A percentile compares a stretch with the other conserved stretches of the same genome.
phyloP scores from a whole-genome alignment of 495 filamentous ascomycete genomes.

The Xylaria sp. region DNA sequence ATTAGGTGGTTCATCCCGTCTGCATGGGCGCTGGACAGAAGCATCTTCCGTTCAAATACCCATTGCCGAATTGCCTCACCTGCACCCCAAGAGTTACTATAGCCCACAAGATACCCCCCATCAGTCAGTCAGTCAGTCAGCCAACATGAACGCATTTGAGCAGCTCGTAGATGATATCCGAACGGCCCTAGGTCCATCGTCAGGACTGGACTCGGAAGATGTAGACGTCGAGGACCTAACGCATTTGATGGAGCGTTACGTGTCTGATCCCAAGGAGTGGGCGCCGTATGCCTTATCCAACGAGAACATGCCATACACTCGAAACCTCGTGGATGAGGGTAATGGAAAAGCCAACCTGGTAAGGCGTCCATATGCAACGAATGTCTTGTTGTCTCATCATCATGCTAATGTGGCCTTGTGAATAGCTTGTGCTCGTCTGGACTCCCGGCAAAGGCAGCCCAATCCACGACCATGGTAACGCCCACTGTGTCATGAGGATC shows the following conservation, averaged over 20 bases:
- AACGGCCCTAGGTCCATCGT: constrained; percentile 73
- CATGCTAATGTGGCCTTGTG: constrained; percentile 10
- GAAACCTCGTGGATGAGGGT: constrained; percentile 88
- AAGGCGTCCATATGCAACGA: constrained; percentile 36
- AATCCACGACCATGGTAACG: constrained; percentile 88
- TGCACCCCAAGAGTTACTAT: not conserved
- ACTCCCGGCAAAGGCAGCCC: constrained; percentile 82
- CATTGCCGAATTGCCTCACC: constrained; percentile 5
- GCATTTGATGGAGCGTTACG: constrained; percentile 73
- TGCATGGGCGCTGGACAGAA: not conserved
- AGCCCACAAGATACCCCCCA: not conserved
- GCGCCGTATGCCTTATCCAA: constrained; percentile 71
- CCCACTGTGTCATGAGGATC: constrained; percentile 77
- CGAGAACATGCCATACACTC: constrained; percentile 71
- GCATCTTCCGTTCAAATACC: constrained; percentile 1
- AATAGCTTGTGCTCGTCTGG: constrained; percentile 89
- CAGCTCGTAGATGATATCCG: constrained; percentile 75
- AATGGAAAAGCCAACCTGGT: constrained; percentile 93
- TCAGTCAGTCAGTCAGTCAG: too few species aligned
- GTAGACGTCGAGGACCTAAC: constrained; percentile 74
- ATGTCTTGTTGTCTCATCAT: not conserved
- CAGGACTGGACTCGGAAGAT: constrained; percentile 79
- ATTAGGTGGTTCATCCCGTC: not conserved
- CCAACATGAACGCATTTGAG: constrained; percentile 64
- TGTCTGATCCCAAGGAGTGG: constrained; percentile 74